phyloP scores from a whole-genome alignment of 139 green algal species.

The Zygnema cylindricum region DNA sequence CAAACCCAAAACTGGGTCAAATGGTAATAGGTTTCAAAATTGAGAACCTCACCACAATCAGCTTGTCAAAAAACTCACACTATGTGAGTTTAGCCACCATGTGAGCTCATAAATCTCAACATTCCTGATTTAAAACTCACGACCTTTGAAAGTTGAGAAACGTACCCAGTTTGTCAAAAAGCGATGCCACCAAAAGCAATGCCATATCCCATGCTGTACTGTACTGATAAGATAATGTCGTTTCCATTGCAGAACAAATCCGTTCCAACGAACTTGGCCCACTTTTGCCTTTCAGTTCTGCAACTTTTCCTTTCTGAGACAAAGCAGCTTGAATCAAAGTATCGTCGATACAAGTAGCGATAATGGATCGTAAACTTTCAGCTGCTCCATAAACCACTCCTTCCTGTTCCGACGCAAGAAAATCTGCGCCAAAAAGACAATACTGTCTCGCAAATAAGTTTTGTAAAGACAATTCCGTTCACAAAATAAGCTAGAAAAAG shows the following conservation, averaged over 20 bases:
- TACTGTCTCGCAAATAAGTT: no score
- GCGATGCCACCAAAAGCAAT: constrained; percentile 67
- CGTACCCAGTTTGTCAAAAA: constrained; percentile 46
- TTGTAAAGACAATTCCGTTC: no score
- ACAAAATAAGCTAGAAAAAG: no score
- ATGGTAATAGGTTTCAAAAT: not conserved
- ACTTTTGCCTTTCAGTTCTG: constrained; percentile 27
- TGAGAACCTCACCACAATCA: not conserved
- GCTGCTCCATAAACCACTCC: constrained; percentile 67
- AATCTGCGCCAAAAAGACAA: constrained; percentile 35
- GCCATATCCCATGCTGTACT: constrained; percentile 73
- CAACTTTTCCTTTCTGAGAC: constrained; percentile 40
- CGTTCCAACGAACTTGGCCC: constrained; percentile 59
- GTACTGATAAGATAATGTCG: constrained; percentile 72
- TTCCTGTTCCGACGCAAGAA: constrained; percentile 74
- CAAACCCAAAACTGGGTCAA: no score
- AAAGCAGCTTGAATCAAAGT: constrained; percentile 13
- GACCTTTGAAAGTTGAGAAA: constrained; percentile 5
- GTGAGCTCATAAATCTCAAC: not conserved
- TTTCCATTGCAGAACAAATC: constrained; percentile 73
- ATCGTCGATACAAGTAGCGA: constrained; percentile 55
- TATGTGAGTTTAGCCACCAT: not conserved
- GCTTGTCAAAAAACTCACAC: not conserved
- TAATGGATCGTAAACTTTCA: constrained; percentile 40
- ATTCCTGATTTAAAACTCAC: not conserved